A percentile compares a stretch with the other conserved stretches of the same genome.
These are phyloP conservation scores for Kingdonia uniflora DNA, from an alignment of 164 flowering plant species.

Conservation along the genomic window DNA sequence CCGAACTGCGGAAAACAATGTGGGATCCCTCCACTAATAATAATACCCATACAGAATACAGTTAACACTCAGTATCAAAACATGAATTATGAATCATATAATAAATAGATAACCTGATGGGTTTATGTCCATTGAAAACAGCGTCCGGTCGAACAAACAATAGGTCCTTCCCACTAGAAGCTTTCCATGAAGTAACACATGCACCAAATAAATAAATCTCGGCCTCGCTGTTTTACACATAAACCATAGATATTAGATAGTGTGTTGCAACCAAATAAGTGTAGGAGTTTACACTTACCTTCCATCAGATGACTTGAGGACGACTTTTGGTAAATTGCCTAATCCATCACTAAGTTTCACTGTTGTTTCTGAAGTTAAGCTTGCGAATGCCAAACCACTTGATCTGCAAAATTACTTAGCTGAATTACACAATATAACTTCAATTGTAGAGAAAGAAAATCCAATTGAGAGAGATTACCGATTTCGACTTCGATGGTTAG, in stretches of 20 bases:
- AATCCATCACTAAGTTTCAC: slow-evolving; percentile 42
- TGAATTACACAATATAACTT: no score
- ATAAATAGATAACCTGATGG: slow-evolving; percentile 66
- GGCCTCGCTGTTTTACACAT: slow-evolving; percentile 47
- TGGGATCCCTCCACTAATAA: slow-evolving; percentile 94
- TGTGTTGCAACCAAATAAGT: no score
- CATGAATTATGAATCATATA: no score
- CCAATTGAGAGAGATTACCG: no score
- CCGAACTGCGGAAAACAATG: slow-evolving; percentile 99
- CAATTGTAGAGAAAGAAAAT: no score
- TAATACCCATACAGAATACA: slow-evolving; percentile 8
- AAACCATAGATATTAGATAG: no score
- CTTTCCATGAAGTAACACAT: slow-evolving; percentile 91
- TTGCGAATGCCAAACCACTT: slow-evolving; percentile 44
- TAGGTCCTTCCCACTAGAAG: slow-evolving; percentile 59
- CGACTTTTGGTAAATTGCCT: slow-evolving; percentile 68
- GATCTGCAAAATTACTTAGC: no score
- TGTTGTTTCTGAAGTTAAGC: slow-evolving; percentile 20
- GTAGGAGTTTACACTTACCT: slow-evolving; percentile 21
- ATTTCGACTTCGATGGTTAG: no score
- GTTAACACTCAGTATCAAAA: no score
- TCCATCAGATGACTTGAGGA: slow-evolving; percentile 48
- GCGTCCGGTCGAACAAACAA: slow-evolving; percentile 95
- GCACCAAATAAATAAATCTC: slow-evolving; percentile 87
- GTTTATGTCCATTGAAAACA: slow-evolving; percentile 80